phyloP scores from a whole-genome alignment of 1,284 basidiomycete genomes.

The Phylloboletellus chloephorus region DNA sequence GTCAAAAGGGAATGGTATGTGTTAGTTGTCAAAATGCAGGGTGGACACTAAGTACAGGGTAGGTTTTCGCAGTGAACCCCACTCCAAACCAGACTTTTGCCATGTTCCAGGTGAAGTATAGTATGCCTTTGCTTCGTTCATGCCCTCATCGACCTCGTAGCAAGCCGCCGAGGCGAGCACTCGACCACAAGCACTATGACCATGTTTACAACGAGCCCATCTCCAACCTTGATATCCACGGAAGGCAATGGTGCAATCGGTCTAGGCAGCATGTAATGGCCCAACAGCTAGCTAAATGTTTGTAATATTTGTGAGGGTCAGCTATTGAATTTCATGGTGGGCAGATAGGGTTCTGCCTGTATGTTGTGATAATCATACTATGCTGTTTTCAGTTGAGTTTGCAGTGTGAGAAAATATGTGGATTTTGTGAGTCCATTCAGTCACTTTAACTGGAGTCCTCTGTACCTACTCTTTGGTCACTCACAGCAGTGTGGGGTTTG shows the following conservation, averaged over 20 bases:
- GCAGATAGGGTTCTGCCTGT: too few species aligned
- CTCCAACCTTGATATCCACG: neutral
- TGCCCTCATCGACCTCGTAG: neutral
- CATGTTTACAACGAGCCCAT: neutral
- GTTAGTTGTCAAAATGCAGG: conserved; percentile 32
- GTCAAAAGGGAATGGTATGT: conserved; percentile 31
- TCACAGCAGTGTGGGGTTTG: too few species aligned
- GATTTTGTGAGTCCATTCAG: too few species aligned
- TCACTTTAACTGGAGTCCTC: too few species aligned
- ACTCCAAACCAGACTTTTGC: conserved; percentile 39
- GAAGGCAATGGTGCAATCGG: neutral
- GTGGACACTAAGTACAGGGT: neutral
- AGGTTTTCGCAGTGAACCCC: conserved; percentile 48
- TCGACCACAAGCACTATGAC: neutral
- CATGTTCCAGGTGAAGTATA: conserved; percentile 38
- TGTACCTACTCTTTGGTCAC: too few species aligned
- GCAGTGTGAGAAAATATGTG: too few species aligned
- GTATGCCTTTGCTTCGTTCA: neutral
- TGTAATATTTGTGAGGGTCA: too few species aligned
- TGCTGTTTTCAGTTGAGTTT: too few species aligned
- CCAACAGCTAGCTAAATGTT: too few species aligned
- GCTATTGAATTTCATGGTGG: too few species aligned
- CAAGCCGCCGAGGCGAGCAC: neutral
- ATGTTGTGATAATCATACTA: too few species aligned
- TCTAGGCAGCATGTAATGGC: too few species aligned